phyloP scores from a whole-genome alignment of 768 basidiomycete species.

The Panaeolus cyanescens region DNA sequence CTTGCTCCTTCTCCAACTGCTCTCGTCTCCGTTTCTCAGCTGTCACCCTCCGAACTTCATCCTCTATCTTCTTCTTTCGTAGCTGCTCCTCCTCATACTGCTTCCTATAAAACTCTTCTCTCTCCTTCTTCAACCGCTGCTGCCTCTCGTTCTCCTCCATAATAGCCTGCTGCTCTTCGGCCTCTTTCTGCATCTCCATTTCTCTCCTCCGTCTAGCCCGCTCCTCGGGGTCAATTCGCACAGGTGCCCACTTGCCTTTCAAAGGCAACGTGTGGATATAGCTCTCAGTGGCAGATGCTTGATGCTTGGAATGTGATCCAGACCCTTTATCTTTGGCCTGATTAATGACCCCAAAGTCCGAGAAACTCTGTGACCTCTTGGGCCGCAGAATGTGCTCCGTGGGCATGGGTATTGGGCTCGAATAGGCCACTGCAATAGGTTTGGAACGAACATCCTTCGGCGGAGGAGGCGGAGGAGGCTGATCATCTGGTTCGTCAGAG shows the following conservation, averaged over 20 bases:
- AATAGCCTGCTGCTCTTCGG: slow-evolving; percentile 44
- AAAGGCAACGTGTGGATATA: slow-evolving; percentile 26
- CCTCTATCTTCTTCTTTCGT: slow-evolving; percentile 38
- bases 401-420: slow-evolving; percentile 16
- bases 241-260: slow-evolving; percentile 37
- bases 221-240: slow-evolving; percentile 33
- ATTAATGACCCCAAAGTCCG: slow-evolving; percentile 43
- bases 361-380: slow-evolving; percentile 35
- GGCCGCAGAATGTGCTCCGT: slow-evolving; percentile 15
- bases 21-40: slow-evolving; percentile 39
- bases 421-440: slow-evolving; percentile 9
- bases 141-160: slow-evolving; percentile 48
- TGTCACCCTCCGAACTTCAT: slow-evolving; percentile 39
- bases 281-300: slow-evolving; percentile 5
- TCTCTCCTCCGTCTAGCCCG: slow-evolving; percentile 32
- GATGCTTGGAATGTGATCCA: slow-evolving; percentile 14
- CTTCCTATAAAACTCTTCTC: slow-evolving; percentile 41
- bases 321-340: slow-evolving; percentile 23
- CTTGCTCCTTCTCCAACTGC: slow-evolving; percentile 42
- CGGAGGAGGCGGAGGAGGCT: slow-evolving; percentile 41
- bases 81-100: slow-evolving; percentile 46
- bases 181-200: slow-evolving; percentile 33
- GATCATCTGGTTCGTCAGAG: slow-evolving; percentile 22
- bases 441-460: slow-evolving; percentile 43
- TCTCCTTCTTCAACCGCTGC: slow-evolving; percentile 38